Evolutionary conservation across 2,329 filamentous ascomycete species (phyloP), one percentile per base, ranked within the genome.

Genomic region (Reticulascus tulasneorum): DNA sequence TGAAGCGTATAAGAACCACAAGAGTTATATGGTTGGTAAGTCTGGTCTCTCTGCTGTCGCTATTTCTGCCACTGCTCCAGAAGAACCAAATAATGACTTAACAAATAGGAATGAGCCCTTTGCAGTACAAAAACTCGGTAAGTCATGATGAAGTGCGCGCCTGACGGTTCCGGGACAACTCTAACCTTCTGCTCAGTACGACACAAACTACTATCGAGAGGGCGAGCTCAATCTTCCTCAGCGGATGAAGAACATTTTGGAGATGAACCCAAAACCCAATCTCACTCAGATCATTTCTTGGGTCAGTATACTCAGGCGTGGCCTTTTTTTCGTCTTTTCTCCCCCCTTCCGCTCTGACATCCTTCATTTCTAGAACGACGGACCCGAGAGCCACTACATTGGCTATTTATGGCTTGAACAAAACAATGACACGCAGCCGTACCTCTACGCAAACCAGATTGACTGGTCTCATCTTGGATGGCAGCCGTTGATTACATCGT

Each of bases 41-140:
- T n/a, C n/a, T n/a, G n/a, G n/a, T n/a, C n/a, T n/a, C n/a, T n/a
- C n/a, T n/a, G n/a, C n/a, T n/a, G n/a, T n/a, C n/a, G n/a, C n/a
- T n/a, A n/a, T n/a, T n/a, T n/a, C n/a, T n/a, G n/a, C n/a, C n/a
- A n/a, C n/a, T n/a, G n/a, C n/a, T n/a, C n/a, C n/a, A n/a, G n/a
- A n/a, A n/a, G n/a, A n/a, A n/a, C n/a, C n/a, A n/a, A n/a, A n/a
- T n/a, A n/a, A n/a, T n/a, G n/a, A n/a, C n/a, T n/a, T n/a, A n/a
- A n/a, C n/a, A n/a, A n/a, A n/a, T n/a, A n/a, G n/a, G n/a, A n/a
- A 9, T 32, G 10, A 32, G 29, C 20, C 19, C 19, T 17, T 16
- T 32, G 2, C 29, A 32, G n/a, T 32, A 32, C 29, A 32, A 32
- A 22, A 32, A 32, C n/a, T 18, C 15, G n/a, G n/a, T n/a, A n/a